These are phyloP conservation scores for Mangifera indica DNA, from an alignment of 345 rosid genomes.

Conservation along the genomic window DNA sequence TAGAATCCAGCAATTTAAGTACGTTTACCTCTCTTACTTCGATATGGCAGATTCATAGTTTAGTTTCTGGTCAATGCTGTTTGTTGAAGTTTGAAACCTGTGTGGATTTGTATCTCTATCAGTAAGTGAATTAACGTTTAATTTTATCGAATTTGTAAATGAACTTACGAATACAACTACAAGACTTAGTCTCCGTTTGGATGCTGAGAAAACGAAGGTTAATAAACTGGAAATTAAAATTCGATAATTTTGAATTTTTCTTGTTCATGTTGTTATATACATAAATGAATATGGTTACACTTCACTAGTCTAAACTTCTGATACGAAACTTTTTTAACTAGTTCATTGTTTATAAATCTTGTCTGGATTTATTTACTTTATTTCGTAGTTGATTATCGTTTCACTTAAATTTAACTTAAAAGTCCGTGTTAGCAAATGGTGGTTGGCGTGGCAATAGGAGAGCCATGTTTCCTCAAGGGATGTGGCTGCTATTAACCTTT, in stretches of 20 bases:
- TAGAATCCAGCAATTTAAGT: slow-evolving; percentile 1
- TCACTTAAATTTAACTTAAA: too few relatives aligned
- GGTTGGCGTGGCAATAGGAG: too few relatives aligned
- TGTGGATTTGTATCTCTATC: slow-evolving; percentile 4
- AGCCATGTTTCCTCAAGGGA: too few relatives aligned
- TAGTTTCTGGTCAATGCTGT: neutral
- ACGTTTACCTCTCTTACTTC: neutral
- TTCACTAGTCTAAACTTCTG: neutral
- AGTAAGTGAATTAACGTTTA: neutral
- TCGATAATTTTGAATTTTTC: neutral
- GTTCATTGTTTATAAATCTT: neutral
- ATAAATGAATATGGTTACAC: too few relatives aligned
- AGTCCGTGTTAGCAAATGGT: too few relatives aligned
- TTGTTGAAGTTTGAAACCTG: neutral
- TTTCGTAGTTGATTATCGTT: too few relatives aligned
- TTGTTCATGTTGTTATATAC: neutral
- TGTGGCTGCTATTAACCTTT: too few relatives aligned
- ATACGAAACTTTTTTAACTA: neutral
- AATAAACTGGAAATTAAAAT: neutral
- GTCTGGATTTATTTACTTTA: too few relatives aligned
- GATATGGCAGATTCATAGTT: neutral
- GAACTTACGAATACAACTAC: neutral
- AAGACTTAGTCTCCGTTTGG: slow-evolving; percentile 16
- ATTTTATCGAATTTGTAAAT: slow-evolving; percentile 1
- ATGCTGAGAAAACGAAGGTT: slow-evolving; percentile 6